A percentile compares a stretch with the other conserved stretches of the same genome.
phyloP scores from a whole-genome alignment of 345 rosid genomes.

The Nasturtium officinale region DNA sequence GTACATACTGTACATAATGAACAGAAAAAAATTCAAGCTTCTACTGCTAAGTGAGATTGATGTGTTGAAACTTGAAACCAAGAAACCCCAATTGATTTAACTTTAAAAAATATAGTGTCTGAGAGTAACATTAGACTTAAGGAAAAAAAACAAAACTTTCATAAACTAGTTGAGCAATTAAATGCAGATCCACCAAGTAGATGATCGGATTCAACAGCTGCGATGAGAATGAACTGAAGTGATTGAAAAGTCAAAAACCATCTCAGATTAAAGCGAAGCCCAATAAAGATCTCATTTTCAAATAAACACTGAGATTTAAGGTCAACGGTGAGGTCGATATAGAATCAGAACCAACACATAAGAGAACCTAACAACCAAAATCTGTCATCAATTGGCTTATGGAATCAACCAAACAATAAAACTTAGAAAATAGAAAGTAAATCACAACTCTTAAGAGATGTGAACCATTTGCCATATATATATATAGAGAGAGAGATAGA shows the following conservation, averaged over 20 bases:
- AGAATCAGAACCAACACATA: neutral
- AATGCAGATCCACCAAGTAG: conserved; percentile 32
- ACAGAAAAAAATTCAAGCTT: neutral
- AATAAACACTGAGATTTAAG: conserved; percentile 15
- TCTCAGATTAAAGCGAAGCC: conserved; percentile 15
- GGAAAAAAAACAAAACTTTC: conserved; percentile 9
- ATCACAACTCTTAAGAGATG: conserved; percentile 1
- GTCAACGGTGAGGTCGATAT: conserved; percentile 29
- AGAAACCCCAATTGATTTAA: neutral
- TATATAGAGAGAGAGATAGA: neutral
- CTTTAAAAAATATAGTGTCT: neutral
- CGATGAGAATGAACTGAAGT: neutral
- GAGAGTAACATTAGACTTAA: neutral
- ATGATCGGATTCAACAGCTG: conserved; percentile 17
- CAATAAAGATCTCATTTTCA: neutral
- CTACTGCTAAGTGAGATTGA: conserved; percentile 10
- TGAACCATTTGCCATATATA: neutral
- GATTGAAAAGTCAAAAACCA: conserved; percentile 24
- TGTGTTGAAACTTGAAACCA: conserved; percentile 1
- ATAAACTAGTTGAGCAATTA: neutral
- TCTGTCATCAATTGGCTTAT: neutral
- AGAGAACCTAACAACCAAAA: conserved; percentile 19
- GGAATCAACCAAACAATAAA: neutral
- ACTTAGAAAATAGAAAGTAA: conserved; percentile 15
- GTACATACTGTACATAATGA: conserved; percentile 9